Percentiles rank a stretch among this genome's conserved stretches.
Conservation (phyloP, 306 rosid species). For the Leucaena leucocephala region DNA sequence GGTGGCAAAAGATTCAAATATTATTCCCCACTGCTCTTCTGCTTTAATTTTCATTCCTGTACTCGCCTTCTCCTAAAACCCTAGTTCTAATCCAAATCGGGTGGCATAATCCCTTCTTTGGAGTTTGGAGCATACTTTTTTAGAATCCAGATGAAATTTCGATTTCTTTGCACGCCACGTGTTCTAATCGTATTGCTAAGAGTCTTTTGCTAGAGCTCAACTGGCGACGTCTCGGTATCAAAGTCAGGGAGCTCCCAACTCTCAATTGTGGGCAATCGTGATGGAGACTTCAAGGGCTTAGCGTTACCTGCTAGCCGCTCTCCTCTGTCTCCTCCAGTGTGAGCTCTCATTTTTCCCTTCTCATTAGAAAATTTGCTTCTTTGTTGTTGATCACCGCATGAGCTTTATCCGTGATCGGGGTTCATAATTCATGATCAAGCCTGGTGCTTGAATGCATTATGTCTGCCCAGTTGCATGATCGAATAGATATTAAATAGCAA, state of each 20-base stretch:
- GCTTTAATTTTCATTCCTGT: not conserved
- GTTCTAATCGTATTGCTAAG: conserved; percentile 6
- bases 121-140: not conserved
- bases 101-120: not conserved
- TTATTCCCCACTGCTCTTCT: conserved; percentile 6
- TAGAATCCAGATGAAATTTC: conserved; percentile 37
- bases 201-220: not conserved
- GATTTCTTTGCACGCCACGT: not conserved
- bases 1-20: conserved; percentile 31
- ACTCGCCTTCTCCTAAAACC: not conserved
- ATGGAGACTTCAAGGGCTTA: not conserved
- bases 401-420: not conserved
- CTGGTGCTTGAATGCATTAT: not conserved
- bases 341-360: conserved; percentile 6
- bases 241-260: conserved; percentile 20
- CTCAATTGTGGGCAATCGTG: conserved; percentile 18
- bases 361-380: not conserved
- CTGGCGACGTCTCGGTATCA: conserved; percentile 12
- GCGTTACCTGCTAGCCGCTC: conserved; percentile 43
- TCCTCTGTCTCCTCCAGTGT: conserved; percentile 45
- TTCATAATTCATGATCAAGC: not conserved
- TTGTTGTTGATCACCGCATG: not conserved
- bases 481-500: not conserved
- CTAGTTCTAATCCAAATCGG: not conserved
- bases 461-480: not conserved